Evolutionary conservation across 345 rosid species (phyloP).

Genomic region (Bruguiera sexangula): DNA sequence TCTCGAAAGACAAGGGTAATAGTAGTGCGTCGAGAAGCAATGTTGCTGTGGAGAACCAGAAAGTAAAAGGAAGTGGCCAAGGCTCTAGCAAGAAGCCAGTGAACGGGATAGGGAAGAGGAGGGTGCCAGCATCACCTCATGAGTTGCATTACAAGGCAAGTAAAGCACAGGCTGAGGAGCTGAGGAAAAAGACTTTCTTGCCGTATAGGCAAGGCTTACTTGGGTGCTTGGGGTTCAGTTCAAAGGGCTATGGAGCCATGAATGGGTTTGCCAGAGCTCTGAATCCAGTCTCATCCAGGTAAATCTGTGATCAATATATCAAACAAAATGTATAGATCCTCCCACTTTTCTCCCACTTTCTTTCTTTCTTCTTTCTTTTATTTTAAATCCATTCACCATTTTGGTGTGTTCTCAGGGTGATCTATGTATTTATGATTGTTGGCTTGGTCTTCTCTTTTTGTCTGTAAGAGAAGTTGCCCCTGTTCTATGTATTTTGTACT

Average conservation of each 20-base stretch:
- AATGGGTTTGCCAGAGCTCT: slow-evolving; percentile 84
- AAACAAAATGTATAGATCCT: slow-evolving; percentile 19
- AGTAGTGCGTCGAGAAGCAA: neutral
- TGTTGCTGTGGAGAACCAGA: slow-evolving; percentile 15
- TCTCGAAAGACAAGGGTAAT: slow-evolving; percentile 22
- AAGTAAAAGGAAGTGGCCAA: slow-evolving; percentile 19
- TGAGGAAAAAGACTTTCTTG: slow-evolving; percentile 91
- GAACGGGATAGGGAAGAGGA: slow-evolving; percentile 57
- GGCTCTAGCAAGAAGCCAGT: slow-evolving; percentile 38
- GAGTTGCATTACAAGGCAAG: slow-evolving; percentile 87
- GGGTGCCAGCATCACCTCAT: slow-evolving; percentile 80
- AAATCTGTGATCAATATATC: neutral
- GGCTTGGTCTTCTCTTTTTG: slow-evolving; percentile 10
- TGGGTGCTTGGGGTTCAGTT: slow-evolving; percentile 94
- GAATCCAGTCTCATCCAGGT: slow-evolving; percentile 91
- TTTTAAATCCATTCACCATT: no score
- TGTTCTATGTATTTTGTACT: slow-evolving; percentile 14
- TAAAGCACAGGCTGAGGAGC: slow-evolving; percentile 92
- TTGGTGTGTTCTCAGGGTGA: neutral
- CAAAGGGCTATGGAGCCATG: slow-evolving; percentile 91
- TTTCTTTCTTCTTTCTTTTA: no score
- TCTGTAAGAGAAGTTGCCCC: slow-evolving; percentile 14
- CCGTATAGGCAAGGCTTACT: slow-evolving; percentile 92
- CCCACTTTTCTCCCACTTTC: neutral
- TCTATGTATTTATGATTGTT: slow-evolving; percentile 13